Conservation (phyloP, 1,284 basidiomycete genomes). For the Peniophora sp. region DNA sequence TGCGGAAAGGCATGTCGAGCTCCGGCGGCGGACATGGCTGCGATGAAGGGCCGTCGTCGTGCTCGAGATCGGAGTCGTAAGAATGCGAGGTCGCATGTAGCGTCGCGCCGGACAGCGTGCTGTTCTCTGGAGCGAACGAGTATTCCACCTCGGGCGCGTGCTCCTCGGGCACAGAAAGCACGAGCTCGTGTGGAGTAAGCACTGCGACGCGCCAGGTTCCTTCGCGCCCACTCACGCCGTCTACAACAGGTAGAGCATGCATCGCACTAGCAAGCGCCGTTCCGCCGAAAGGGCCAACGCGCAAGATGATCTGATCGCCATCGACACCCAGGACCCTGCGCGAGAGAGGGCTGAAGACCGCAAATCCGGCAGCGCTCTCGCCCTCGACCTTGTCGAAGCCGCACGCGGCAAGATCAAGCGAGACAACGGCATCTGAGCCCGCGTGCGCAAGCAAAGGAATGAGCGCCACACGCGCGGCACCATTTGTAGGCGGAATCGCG, state of each 20-base stretch:
- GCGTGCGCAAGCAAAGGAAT: constrained; percentile 6
- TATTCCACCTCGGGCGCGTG: not conserved
- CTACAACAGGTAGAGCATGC: constrained; percentile 14
- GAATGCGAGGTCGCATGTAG: not conserved
- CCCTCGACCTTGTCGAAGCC: not conserved
- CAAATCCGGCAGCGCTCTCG: constrained; percentile 3
- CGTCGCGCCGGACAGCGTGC: not conserved
- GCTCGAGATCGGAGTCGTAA: not conserved
- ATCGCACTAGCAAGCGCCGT: constrained; percentile 23
- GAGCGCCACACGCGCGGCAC: constrained; percentile 6
- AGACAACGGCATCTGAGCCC: constrained; percentile 1
- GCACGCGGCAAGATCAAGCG: constrained; percentile 5
- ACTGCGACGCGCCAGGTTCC: constrained; percentile 19
- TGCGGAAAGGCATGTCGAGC: too few relatives aligned
- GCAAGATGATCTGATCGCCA: constrained; percentile 8
- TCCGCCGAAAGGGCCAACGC: constrained; percentile 17
- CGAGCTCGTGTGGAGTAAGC: constrained; percentile 17
- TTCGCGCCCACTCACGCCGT: constrained; percentile 6
- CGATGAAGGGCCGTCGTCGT: too few relatives aligned
- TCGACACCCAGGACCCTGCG: not conserved
- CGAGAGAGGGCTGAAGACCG: constrained; percentile 4
- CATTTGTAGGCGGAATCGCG: constrained; percentile 5
- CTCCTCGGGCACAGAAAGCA: not conserved
- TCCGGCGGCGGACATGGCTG: not conserved
- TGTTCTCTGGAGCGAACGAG: not conserved